Percentiles rank a stretch among this genome's conserved stretches.
Conservation (phyloP, 192 early-diverging fungal genomes). For the Coemansia sp. region DNA sequence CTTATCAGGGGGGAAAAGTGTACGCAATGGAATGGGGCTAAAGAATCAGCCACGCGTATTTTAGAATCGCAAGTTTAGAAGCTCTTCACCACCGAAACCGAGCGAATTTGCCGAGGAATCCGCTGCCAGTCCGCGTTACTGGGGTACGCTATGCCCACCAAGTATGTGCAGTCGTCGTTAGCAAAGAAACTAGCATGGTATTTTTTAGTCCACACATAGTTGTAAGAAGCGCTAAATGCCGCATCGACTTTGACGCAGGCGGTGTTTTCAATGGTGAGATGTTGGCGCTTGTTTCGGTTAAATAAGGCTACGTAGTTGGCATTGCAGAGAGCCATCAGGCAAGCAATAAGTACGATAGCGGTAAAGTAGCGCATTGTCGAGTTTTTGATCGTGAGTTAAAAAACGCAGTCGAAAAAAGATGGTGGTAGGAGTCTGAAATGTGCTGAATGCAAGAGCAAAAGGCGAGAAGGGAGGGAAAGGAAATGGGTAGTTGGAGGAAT, state of each 20-base stretch:
- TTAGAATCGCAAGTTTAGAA: background rate
- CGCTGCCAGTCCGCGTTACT: background rate
- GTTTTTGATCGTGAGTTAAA: background rate
- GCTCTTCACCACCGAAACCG: background rate
- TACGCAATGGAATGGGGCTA: too few species aligned
- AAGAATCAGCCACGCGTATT: background rate
- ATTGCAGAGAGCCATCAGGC: background rate
- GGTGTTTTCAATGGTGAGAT: background rate
- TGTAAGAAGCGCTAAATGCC: background rate
- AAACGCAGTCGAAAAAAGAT: background rate
- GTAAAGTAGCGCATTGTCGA: background rate
- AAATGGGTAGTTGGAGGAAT: background rate
- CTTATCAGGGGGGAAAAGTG: background rate
- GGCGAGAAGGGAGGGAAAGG: background rate
- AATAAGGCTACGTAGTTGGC: too few species aligned
- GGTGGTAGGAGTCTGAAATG: background rate
- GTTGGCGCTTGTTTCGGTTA: too few species aligned
- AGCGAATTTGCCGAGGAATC: background rate
- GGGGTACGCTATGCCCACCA: background rate
- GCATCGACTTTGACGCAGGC: background rate
- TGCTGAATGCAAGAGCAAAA: background rate
- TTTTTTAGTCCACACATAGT: background rate
- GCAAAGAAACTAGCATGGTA: background rate
- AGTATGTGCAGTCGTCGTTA: background rate
- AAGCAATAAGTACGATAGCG: background rate